These are phyloP conservation scores for Dipteronia dyeriana DNA, from an alignment of 345 rosid species.

Conservation along the genomic window DNA sequence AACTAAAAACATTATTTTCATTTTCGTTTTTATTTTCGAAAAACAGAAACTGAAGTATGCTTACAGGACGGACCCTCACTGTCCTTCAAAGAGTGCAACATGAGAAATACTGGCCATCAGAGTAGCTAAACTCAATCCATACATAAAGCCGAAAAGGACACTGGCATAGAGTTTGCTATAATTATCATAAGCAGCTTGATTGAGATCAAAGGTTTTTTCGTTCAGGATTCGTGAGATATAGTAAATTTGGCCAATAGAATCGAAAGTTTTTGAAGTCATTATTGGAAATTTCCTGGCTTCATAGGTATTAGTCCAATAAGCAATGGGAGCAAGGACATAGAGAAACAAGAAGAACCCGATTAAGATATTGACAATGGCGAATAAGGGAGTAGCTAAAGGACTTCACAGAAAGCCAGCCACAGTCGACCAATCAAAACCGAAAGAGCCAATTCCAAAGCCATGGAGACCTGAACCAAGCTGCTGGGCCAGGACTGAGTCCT, in stretches of 20 bases:
- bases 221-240: conserved; percentile 59
- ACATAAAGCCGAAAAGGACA: conserved; percentile 52
- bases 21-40: no score
- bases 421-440: no score
- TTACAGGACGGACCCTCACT: no score
- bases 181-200: conserved; percentile 35
- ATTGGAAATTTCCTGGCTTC: conserved; percentile 63
- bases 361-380: conserved; percentile 43
- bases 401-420: no score
- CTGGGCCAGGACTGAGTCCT: no score
- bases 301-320: conserved; percentile 50
- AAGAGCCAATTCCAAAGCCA: no score
- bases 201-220: conserved; percentile 39
- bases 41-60: no score
- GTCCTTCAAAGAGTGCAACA: conserved; percentile 50
- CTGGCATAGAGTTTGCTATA: conserved; percentile 75
- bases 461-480: no score
- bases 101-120: conserved; percentile 56
- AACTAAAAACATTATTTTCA: no score
- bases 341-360: conserved; percentile 53
- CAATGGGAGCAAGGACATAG: conserved; percentile 54
- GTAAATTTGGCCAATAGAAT: conserved; percentile 40
- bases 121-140: conserved; percentile 67
- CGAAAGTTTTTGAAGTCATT: conserved; percentile 49
- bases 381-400: conserved; percentile 43